Percentiles rank a stretch among this genome's conserved stretches.
Conservation (phyloP, 2,329 filamentous ascomycete genomes). For the Calonectria pseudoreteaudii region DNA sequence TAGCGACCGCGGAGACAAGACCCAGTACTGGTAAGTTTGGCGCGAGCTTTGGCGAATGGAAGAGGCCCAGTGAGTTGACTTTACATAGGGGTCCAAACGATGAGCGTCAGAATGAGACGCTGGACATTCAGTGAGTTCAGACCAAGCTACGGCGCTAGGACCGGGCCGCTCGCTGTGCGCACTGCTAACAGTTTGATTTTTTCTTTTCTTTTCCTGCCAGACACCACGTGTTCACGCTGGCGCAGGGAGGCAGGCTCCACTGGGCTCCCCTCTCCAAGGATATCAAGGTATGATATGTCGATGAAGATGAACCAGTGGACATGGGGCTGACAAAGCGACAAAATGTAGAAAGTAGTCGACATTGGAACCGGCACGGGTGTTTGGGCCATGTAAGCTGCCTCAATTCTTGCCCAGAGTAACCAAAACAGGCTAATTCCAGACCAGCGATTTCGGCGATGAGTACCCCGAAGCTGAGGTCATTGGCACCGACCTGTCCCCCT, state of each 20-base stretch:
- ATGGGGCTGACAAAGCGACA: neutral
- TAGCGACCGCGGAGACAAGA: conserved; percentile 23
- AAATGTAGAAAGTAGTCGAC: conserved; percentile 27
- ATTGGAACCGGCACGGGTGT: conserved; percentile 34
- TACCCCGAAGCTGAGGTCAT: conserved; percentile 58
- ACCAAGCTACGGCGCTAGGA: neutral
- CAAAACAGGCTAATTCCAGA: neutral
- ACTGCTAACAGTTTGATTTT: neutral
- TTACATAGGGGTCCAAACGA: conserved; percentile 29
- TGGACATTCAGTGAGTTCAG: conserved; percentile 31
- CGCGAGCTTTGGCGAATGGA: neutral
- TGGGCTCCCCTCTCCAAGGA: conserved; percentile 22
- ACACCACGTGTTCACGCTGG: conserved; percentile 28
- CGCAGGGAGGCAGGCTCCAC: conserved; percentile 23
- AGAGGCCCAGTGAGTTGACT: neutral
- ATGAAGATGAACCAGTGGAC: neutral
- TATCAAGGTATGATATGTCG: conserved; percentile 19
- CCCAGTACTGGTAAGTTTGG: conserved; percentile 28
- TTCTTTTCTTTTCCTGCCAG: neutral
- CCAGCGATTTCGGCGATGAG: conserved; percentile 59
- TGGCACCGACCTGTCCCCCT: conserved; percentile 65
- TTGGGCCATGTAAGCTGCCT: conserved; percentile 29
- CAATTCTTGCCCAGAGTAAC: neutral
- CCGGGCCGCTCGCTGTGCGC: neutral
- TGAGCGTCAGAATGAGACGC: conserved; percentile 21